A percentile compares a stretch with the other conserved stretches of the same genome.
Evolutionary conservation across 2,329 filamentous ascomycete genomes (phyloP).

Genomic region (Balansia obtecta): DNA sequence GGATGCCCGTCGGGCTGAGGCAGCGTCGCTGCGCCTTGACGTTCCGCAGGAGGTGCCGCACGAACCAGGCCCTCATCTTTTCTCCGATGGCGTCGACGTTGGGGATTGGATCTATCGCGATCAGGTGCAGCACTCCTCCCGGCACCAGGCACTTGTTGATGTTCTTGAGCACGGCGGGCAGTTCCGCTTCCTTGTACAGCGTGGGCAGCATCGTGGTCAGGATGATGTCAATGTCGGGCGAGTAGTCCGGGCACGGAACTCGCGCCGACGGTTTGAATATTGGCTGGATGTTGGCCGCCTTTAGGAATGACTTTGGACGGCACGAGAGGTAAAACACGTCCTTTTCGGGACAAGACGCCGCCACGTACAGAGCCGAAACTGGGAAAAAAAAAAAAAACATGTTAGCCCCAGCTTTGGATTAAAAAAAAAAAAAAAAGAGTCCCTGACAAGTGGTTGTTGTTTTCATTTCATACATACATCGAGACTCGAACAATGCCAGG

Average conservation of each 20-base stretch:
- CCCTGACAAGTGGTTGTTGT: no score
- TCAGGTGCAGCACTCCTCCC: conserved; percentile 44
- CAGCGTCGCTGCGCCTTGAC: conserved; percentile 47
- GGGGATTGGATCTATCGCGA: conserved; percentile 51
- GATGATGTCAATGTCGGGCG: conserved; percentile 33
- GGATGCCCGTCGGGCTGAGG: conserved; percentile 42
- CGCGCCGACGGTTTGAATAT: conserved; percentile 6
- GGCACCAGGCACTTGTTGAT: conserved; percentile 43
- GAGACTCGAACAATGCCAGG: conserved; percentile 38
- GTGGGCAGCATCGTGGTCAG: conserved; percentile 44
- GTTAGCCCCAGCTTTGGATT: neutral
- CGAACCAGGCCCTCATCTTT: conserved; percentile 46
- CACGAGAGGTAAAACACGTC: conserved; percentile 4
- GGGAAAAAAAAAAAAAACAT: neutral
- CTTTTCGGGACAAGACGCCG: neutral
- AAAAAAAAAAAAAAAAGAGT: no score
- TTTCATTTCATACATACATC: conserved; percentile 24
- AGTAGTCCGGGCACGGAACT: conserved; percentile 16
- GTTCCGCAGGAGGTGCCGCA: conserved; percentile 45
- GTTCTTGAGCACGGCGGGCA: conserved; percentile 42
- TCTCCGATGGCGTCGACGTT: conserved; percentile 43
- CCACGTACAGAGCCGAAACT: neutral
- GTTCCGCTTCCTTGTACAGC: conserved; percentile 40
- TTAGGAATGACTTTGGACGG: conserved; percentile 3
- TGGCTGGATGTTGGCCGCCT: neutral